A percentile compares a stretch with the other conserved stretches of the same genome.
Evolutionary conservation across 2,329 filamentous ascomycete species (phyloP).

Genomic region (Polytolypa hystricis): DNA sequence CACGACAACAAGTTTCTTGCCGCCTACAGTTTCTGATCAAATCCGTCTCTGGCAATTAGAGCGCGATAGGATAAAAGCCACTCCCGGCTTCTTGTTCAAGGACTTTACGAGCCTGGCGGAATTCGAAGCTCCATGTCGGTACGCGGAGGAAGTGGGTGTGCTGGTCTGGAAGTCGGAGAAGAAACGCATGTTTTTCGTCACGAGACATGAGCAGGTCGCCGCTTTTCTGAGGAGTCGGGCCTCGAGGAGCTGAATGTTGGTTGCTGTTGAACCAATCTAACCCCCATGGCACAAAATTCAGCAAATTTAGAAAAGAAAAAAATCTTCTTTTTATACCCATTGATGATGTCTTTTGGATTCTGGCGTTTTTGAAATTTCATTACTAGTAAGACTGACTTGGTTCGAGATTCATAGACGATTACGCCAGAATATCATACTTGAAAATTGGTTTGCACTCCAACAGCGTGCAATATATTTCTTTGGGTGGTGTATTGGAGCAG

Average conservation of each 20-base stretch:
- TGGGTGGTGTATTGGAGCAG: too few relatives aligned
- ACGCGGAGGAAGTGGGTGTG: slow-evolving; percentile 85
- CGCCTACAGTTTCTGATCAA: slow-evolving; percentile 93
- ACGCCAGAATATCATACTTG: too few relatives aligned
- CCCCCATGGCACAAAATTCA: too few relatives aligned
- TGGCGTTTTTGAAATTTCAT: too few relatives aligned
- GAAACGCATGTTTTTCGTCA: slow-evolving; percentile 82
- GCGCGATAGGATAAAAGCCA: slow-evolving; percentile 83
- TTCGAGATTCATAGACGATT: too few relatives aligned
- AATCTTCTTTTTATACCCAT: too few relatives aligned
- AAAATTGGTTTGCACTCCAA: too few relatives aligned
- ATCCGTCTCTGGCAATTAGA: slow-evolving; percentile 97
- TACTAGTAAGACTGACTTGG: too few relatives aligned
- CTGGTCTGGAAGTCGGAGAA: slow-evolving; percentile 74
- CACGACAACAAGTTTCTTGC: slow-evolving; percentile 55
- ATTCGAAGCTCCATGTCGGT: slow-evolving; percentile 42
- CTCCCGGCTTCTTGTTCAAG: slow-evolving; percentile 73
- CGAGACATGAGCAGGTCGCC: slow-evolving; percentile 75
- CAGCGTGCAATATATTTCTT: too few relatives aligned
- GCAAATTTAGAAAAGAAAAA: too few relatives aligned
- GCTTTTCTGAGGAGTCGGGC: slow-evolving; percentile 63
- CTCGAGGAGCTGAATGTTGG: slow-evolving; percentile 25
- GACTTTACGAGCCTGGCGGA: slow-evolving; percentile 67
- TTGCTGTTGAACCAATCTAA: too few relatives aligned
- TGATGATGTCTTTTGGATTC: too few relatives aligned